phyloP scores from a whole-genome alignment of 2,329 filamentous ascomycete genomes.

The Fusarium burgessii region DNA sequence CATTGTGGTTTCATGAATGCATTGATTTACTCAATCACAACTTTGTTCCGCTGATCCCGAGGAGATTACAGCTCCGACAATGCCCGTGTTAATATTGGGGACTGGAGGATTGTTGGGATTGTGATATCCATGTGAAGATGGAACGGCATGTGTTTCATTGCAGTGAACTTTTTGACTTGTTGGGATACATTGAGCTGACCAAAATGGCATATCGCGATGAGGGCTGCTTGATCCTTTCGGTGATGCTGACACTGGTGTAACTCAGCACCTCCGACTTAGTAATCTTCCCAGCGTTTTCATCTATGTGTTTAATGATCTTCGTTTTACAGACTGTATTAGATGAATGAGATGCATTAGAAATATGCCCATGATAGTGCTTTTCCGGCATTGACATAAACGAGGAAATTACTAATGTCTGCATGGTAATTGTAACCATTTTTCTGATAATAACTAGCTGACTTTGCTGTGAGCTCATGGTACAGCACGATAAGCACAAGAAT shows the following conservation, averaged over 20 bases:
- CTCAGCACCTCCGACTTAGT: no score
- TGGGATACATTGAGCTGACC: background rate
- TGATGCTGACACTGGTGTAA: background rate
- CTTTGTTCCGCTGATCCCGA: background rate
- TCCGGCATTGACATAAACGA: no score
- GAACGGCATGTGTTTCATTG: background rate
- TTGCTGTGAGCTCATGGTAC: fast-evolving
- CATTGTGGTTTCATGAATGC: background rate
- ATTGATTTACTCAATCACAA: background rate
- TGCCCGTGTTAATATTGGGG: background rate
- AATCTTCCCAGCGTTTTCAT: fast-evolving
- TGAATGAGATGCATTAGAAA: no score
- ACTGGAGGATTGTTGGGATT: background rate
- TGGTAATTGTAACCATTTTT: no score
- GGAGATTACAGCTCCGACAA: background rate
- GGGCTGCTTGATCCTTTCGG: fast-evolving
- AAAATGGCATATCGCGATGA: fast-evolving
- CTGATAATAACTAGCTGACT: background rate
- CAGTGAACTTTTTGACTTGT: fast-evolving
- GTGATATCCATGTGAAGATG: background rate
- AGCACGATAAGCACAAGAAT: fast-evolving
- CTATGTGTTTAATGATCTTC: no score
- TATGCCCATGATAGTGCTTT: no score
- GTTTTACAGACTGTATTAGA: no score
- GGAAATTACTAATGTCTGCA: no score